Conservation (phyloP, 768 basidiomycete species). For the Russula brevipes region DNA sequence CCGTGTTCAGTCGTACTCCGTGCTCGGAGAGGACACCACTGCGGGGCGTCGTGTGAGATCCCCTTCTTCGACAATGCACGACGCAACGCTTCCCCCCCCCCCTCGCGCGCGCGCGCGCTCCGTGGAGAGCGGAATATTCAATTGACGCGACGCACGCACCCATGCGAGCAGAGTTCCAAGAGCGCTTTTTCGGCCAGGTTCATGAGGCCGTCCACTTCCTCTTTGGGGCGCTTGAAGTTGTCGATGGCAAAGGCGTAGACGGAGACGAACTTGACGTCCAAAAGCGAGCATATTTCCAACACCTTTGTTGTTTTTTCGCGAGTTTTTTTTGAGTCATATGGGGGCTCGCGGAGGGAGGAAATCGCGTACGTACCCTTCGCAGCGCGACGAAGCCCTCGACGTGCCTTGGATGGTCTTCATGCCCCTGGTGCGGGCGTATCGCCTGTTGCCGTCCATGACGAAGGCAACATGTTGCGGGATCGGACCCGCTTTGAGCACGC, state of each 20-base stretch:
- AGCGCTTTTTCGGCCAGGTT: conserved; percentile 72
- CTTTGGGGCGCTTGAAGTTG: conserved; percentile 84
- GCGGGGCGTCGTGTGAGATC: neutral
- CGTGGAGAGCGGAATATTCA: neutral
- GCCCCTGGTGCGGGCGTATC: conserved; percentile 71
- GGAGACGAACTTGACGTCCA: conserved; percentile 79
- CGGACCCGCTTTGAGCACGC: conserved; percentile 73
- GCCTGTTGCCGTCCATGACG: conserved; percentile 95
- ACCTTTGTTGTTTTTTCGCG: conserved; percentile 43
- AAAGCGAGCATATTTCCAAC: conserved; percentile 74
- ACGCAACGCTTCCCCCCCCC: too few species aligned
- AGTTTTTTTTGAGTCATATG: neutral
- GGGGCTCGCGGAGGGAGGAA: neutral
- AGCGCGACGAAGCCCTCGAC: conserved; percentile 77
- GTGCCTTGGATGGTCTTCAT: conserved; percentile 70
- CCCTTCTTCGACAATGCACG: too few species aligned
- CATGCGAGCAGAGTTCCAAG: conserved; percentile 70
- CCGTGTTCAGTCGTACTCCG: conserved; percentile 76
- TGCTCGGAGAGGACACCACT: conserved; percentile 79
- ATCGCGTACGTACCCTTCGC: conserved; percentile 52
- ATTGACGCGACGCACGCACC: conserved; percentile 60
- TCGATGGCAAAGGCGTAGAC: conserved; percentile 99
- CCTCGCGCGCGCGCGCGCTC: too few species aligned
- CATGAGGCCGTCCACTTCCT: conserved; percentile 89
- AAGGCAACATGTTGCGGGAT: conserved; percentile 89